A percentile compares a stretch with the other conserved stretches of the same genome.
phyloP scores from a whole-genome alignment of 148 eudicot genomes.

The Limonium bicolor region DNA sequence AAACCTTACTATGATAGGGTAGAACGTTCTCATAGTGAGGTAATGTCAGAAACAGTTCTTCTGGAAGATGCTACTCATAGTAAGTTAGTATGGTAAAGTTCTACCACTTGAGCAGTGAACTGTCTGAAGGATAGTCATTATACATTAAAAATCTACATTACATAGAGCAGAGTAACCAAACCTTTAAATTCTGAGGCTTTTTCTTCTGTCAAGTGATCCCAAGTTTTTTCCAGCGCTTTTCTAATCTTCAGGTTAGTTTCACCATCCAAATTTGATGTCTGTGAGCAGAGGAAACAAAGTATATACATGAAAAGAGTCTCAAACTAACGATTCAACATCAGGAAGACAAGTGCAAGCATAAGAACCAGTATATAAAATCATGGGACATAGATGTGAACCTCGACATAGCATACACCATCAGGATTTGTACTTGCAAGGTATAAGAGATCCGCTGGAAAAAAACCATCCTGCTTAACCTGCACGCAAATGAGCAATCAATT shows the following conservation, averaged over 20 bases:
- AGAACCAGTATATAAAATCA: constrained; percentile 82
- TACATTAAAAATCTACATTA: no score
- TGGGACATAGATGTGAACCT: constrained; percentile 29
- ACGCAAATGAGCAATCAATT: neutral
- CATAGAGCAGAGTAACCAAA: constrained; percentile 5
- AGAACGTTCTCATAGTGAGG: no score
- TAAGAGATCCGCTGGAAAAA: constrained; percentile 87
- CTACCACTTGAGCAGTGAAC: no score
- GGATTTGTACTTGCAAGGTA: constrained; percentile 89
- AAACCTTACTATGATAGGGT: no score
- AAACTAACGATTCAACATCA: neutral
- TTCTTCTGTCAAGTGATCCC: constrained; percentile 75
- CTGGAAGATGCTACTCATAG: no score
- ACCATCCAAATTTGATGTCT: constrained; percentile 98
- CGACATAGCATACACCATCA: constrained; percentile 93
- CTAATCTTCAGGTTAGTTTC: constrained; percentile 97
- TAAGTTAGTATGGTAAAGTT: no score
- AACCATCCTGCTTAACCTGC: constrained; percentile 88
- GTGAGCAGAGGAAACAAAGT: constrained; percentile 4
- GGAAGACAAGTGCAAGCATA: neutral
- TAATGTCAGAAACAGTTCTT: no score
- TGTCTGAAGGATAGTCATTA: no score
- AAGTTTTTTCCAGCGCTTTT: constrained; percentile 92
- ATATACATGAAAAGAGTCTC: neutral
- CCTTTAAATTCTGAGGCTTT: constrained; percentile 83